Conservation (phyloP, 2,329 filamentous ascomycete genomes). For the Aaosphaeria arxii region DNA sequence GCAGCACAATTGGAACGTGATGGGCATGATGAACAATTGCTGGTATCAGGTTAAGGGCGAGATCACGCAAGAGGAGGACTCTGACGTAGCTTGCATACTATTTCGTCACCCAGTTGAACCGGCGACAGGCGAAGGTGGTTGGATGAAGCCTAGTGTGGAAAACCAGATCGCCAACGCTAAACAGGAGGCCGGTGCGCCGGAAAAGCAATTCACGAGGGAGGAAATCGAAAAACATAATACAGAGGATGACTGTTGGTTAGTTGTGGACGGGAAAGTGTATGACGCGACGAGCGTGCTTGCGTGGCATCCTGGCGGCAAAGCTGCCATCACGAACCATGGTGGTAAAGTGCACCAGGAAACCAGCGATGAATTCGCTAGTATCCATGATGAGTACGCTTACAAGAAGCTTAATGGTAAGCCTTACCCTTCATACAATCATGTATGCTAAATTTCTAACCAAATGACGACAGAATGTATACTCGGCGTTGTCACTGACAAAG, state of each 20-base stretch:
- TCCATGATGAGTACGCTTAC: slow-evolving; percentile 52
- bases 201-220: slow-evolving; percentile 52
- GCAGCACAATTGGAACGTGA: slow-evolving; percentile 47
- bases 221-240: slow-evolving; percentile 47
- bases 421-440: neutral
- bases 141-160: slow-evolving; percentile 51
- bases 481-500: slow-evolving; percentile 50
- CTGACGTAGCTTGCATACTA: slow-evolving; percentile 21
- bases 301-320: slow-evolving; percentile 57
- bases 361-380: slow-evolving; percentile 48
- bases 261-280: slow-evolving; percentile 63
- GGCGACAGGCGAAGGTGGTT: slow-evolving; percentile 46
- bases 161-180: slow-evolving; percentile 45
- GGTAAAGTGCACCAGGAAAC: slow-evolving; percentile 50
- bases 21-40: slow-evolving; percentile 57
- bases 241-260: slow-evolving; percentile 54
- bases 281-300: slow-evolving; percentile 61
- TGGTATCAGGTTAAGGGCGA: slow-evolving; percentile 48
- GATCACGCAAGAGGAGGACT: slow-evolving; percentile 31
- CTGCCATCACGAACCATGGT: slow-evolving; percentile 49
- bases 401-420: slow-evolving; percentile 47
- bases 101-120: slow-evolving; percentile 37
- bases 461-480: slow-evolving; percentile 46
- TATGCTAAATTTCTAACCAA: no score
- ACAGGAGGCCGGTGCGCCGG: slow-evolving; percentile 43